Evolutionary conservation across 192 early-diverging fungal species (phyloP), one percentile per base, ranked within the genome.

Genomic region (Glomus cerebriforme): DNA sequence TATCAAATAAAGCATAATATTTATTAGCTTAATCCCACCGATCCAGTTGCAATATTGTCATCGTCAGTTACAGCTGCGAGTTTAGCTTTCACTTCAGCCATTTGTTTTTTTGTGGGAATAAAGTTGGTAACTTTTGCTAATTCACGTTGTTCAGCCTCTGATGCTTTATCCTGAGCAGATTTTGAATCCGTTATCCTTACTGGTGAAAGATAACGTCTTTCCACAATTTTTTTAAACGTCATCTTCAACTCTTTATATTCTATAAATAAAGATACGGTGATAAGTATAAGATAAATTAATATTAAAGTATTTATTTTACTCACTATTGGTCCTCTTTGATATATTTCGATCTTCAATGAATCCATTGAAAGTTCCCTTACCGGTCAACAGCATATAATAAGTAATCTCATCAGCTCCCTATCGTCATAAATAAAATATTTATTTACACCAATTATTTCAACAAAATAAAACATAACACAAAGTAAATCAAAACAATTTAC

Each of bases 51-150:
- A 26, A 29, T 32, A 63, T 85, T 86, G 79, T 91, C 89, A 35
- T 80, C 83, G 37, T 88, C 82, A 37, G 86, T 83, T 24, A 83
- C 82, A 35, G 87, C 89, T 22, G 73, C 79, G 31, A 90, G 83
- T 32, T 62, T 79, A 35, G 77, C 82, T 27, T 89, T 84, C 12
- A 91, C 89, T 13, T 73, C 81, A 49, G 83, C 71, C 68, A 92
- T 75, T 78, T 92, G 88, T 84, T 91, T 91, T 45, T 88, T 87
- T 0, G 90, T 92, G 22, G 91, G 90, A 47, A 84, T 84, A 29
- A 88, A 73, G 7, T 81, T 79, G 79, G 90, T 80, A 71, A 90
- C 90, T 35, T 88, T 88, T 1, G 86, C 79, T 60, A 75, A 60
- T 76, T 90, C 88, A 19, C 79, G 75, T 22, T 87, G 87, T 73